Base-by-base conservation (phyloP, 2,329 filamentous ascomycete species). In the Botrytis deweyae region DNA sequence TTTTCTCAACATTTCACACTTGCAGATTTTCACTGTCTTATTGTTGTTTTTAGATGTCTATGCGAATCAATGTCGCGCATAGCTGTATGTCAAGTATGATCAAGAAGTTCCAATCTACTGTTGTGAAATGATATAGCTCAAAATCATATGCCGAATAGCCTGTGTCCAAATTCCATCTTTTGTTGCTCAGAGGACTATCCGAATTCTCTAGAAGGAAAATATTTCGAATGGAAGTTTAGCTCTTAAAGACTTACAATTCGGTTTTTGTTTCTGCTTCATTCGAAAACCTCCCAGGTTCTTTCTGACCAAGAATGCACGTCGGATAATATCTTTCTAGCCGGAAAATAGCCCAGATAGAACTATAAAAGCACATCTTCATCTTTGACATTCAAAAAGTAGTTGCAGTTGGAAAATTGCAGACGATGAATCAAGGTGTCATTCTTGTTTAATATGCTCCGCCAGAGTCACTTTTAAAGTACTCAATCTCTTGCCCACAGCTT, bases 61-160 rank as follows among this genome's bases (percentile, higher is more conserved):
- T 6, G 22, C 14, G 46, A n/a, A 6, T 52, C 4, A 10, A n/a
- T 52, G 10, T 25, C 46, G 25, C 10, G 22, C 46, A 25, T 52
- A 52, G 22, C 10, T 12, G 22, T 12, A 49, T 10, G 22, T 12
- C 22, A 49, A 25, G 1, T 25, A 25, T 52, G 22, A 52, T 14
- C 9, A 1, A 52, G 22, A 4, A 12, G 4, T 4, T 52, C 22
- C 4, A 0, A 1, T 52, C 1, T 1, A 25, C 12, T 25, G 12
- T 4, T 52, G 1, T 14, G 4, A 25, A 12, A 52, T 52, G 0
- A 12, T n/a, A 25, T 1, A 12, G 9, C 3, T 25, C 46, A 25
- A 25, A 12, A 14, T 49, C 0, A 0, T 12, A 4, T 25, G 46
- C 9, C 4, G 46, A 49, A 49, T 5, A 14, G 46, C 10, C 10